Percentiles rank a stretch among this genome's conserved stretches.
These are phyloP conservation scores for Morella rubra DNA, from an alignment of 306 rosid genomes.

Conservation along the genomic window DNA sequence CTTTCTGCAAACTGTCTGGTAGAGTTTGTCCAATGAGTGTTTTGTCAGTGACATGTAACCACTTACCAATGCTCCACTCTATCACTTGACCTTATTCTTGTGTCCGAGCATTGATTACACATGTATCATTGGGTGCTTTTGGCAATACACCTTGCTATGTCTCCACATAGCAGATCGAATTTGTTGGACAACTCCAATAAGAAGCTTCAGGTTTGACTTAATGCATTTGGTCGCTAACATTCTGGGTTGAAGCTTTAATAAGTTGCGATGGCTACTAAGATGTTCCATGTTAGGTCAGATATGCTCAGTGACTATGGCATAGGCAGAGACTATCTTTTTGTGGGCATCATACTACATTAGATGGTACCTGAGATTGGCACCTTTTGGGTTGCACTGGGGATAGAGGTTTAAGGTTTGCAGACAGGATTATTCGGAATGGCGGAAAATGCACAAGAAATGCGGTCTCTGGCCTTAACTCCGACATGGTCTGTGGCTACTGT, in stretches of 20 bases:
- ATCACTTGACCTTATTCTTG: neutral
- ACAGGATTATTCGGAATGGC: slow-evolving; percentile 49
- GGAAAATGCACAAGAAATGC: slow-evolving; percentile 49
- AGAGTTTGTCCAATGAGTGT: neutral
- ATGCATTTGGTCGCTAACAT: neutral
- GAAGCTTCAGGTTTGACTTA: slow-evolving; percentile 1
- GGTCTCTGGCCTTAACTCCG: slow-evolving; percentile 97
- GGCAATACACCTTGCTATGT: neutral
- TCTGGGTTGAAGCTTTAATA: neutral
- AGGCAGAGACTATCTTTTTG: neutral
- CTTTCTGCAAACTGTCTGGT: neutral
- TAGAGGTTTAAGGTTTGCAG: slow-evolving; percentile 25
- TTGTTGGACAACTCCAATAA: neutral
- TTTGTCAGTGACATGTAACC: neutral
- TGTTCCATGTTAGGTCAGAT: neutral
- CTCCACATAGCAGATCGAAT: neutral
- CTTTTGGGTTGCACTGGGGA: neutral
- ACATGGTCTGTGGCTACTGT: slow-evolving; percentile 99
- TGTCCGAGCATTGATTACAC: neutral
- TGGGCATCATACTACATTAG: neutral
- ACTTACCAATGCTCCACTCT: neutral
- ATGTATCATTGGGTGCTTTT: neutral
- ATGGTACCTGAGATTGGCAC: slow-evolving; percentile 1
- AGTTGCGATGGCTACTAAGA: neutral
- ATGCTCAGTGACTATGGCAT: neutral